These are phyloP conservation scores for Aspergillus nomiae DNA, from an alignment of 2,329 filamentous ascomycete species.

Conservation along the genomic window DNA sequence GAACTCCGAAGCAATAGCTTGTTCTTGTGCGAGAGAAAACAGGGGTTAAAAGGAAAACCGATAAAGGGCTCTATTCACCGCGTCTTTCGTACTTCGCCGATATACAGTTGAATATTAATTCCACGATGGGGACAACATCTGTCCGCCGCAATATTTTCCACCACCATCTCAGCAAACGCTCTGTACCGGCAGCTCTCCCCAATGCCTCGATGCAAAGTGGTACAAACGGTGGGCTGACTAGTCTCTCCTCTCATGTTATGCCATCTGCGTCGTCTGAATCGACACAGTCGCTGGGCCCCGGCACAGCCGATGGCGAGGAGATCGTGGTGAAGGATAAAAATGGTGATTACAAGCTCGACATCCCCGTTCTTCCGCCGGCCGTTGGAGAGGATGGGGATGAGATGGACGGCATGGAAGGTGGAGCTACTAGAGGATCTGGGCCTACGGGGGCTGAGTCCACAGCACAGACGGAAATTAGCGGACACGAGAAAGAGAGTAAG, in stretches of 20 bases:
- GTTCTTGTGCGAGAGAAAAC: background rate
- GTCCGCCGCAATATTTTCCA: conserved; percentile 50
- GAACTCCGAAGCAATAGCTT: background rate
- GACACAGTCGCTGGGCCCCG: conserved; percentile 21
- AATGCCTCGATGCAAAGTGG: conserved; percentile 19
- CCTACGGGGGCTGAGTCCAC: conserved; percentile 57
- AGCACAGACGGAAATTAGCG: conserved; percentile 35
- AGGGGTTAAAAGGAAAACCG: background rate
- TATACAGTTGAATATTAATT: background rate
- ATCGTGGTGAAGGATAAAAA: conserved; percentile 53
- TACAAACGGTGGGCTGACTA: conserved; percentile 21
- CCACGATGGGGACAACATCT: conserved; percentile 33
- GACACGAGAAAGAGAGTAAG: conserved; percentile 46
- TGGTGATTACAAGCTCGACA: conserved; percentile 51
- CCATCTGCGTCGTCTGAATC: conserved; percentile 26
- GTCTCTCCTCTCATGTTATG: conserved; percentile 26
- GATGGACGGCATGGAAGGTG: conserved; percentile 44
- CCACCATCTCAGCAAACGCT: conserved; percentile 45
- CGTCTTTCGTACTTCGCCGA: background rate
- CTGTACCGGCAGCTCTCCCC: conserved; percentile 34
- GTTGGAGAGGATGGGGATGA: conserved; percentile 42
- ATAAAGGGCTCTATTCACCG: background rate
- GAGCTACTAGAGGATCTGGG: conserved; percentile 6
- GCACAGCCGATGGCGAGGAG: conserved; percentile 42
- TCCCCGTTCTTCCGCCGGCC: conserved; percentile 44